Evolutionary conservation across 768 basidiomycete genomes (phyloP), one percentile per base, ranked within the genome.

Genomic region (Tulasnella sp.): DNA sequence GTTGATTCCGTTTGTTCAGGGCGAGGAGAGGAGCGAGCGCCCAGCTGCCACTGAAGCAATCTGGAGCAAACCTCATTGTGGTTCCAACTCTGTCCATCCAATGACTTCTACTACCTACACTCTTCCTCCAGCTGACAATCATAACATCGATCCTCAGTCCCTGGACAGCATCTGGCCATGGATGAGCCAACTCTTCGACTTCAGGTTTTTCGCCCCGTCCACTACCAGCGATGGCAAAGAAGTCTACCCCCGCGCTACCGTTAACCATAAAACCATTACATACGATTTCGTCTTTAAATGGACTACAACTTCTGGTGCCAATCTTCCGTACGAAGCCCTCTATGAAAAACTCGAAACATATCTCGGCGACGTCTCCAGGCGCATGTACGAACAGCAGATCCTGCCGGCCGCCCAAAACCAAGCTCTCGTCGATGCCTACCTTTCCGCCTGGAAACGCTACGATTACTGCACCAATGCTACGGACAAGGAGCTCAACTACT

Each of bases 401-500:
- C 20, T 72, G 39, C 71, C 71, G 13, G 32, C 61, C 15, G 7
- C 75, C 40, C 67, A 40, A 20, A 35, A 67, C 37, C 51, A 39
- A 18, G 57, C 32, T 26, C n/a, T 61, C 55, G 9, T 76, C 61
- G 40, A 40, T 29, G 37, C 48, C 29, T 76, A 76, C 55, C 75
- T 76, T 26, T 35, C 75, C 32, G 55, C 75, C n/a, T 76, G 75
- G 75, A 61, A 57, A 10, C 75, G 75, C 48, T 76, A 55, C 75
- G 40, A 76, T 37, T 55, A 61, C 13, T 40, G 57, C 57, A 57
- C 75, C 37, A 76, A 29, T 20, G n/a, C 26, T 32, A 69, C 61
- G 18, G 55, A 76, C 37, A 46, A 57, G 20, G 37, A 55, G 55
- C 48, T 61, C 23, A 40, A 46, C 32, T 76, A 76, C 75, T 61